phyloP scores from a whole-genome alignment of 1,284 basidiomycete species.

The Cryptococcus hybrid region DNA sequence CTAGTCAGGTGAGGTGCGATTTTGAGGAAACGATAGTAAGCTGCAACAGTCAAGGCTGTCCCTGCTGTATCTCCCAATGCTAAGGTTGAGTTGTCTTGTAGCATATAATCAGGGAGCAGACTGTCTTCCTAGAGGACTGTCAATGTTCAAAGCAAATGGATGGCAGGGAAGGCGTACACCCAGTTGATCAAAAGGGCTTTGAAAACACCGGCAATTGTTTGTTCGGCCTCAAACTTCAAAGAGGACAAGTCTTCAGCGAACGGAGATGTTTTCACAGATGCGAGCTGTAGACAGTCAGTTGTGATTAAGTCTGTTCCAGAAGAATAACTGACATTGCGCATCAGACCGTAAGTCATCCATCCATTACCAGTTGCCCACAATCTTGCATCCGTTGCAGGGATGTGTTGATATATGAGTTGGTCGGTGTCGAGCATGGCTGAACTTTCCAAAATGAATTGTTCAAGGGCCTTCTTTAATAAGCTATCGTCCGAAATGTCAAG shows the following conservation, averaged over 20 bases:
- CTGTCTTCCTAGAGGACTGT: constrained; percentile 8
- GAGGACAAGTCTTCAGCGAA: constrained; percentile 1
- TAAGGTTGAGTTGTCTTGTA: constrained; percentile 5
- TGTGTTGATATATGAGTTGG: constrained; percentile 53
- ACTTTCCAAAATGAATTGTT: constrained; percentile 56
- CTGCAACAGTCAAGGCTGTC: constrained; percentile 32
- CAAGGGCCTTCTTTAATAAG: constrained; percentile 53
- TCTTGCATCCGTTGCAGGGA: constrained; percentile 55
- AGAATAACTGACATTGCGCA: constrained; percentile 17
- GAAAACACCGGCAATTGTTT: constrained; percentile 50
- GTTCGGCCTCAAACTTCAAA: constrained; percentile 55
- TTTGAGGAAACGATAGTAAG: constrained; percentile 33
- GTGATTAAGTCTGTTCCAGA: not conserved
- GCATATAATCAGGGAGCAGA: constrained; percentile 36
- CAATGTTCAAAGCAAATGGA: not conserved
- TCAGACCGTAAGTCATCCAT: constrained; percentile 32
- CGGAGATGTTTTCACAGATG: constrained; percentile 14
- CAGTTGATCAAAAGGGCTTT: constrained; percentile 50
- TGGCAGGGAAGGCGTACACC: constrained; percentile 25
- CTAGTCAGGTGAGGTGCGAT: constrained; percentile 12
- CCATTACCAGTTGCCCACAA: constrained; percentile 58
- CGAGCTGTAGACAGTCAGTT: constrained; percentile 9
- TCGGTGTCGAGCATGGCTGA: constrained; percentile 51
- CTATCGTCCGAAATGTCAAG: constrained; percentile 52
- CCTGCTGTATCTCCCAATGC: constrained; percentile 30